Conservation (phyloP, 352 stramenopile genomes). For the Pythium vanterpoolii region DNA sequence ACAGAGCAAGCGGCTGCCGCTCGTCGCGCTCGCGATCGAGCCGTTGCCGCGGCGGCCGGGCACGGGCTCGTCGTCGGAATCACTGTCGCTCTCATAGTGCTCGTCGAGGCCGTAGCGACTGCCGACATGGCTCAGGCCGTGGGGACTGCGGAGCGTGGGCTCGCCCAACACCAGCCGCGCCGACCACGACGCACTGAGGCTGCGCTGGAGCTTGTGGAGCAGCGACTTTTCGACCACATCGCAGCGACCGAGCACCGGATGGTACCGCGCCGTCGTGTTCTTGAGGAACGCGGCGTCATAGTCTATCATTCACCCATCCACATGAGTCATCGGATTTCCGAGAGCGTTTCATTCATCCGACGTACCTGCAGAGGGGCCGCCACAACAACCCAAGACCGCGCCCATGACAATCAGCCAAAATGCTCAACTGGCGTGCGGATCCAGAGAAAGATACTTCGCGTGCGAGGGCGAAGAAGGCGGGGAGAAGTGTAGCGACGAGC, state of each 20-base stretch:
- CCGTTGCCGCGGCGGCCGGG: background rate
- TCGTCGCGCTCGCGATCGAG: conserved; percentile 44
- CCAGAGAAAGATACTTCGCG: conserved; percentile 5
- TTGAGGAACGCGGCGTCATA: conserved; percentile 18
- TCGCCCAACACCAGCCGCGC: conserved; percentile 5
- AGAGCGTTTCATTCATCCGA: background rate
- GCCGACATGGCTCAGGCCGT: conserved; percentile 3
- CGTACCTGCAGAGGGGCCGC: conserved; percentile 22
- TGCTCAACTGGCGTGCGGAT: conserved; percentile 3
- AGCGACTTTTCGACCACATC: conserved; percentile 35
- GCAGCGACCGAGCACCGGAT: conserved; percentile 19
- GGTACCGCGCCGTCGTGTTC: conserved; percentile 16
- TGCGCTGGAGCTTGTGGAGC: conserved; percentile 51
- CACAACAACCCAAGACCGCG: conserved; percentile 54
- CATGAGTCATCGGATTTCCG: background rate
- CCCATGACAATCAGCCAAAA: conserved; percentile 36
- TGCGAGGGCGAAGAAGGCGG: background rate
- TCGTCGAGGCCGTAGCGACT: conserved; percentile 12
- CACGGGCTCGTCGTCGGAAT: conserved; percentile 13
- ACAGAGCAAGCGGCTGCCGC: conserved; percentile 70
- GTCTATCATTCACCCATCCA: conserved; percentile 10
- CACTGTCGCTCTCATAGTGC: conserved; percentile 22
- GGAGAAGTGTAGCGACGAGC: background rate
- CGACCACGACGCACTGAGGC: conserved; percentile 37
- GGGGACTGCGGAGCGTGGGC: background rate